Base-by-base conservation (phyloP, 176 grass and related monocot genomes). In the Bonia amplexicaulis region DNA sequence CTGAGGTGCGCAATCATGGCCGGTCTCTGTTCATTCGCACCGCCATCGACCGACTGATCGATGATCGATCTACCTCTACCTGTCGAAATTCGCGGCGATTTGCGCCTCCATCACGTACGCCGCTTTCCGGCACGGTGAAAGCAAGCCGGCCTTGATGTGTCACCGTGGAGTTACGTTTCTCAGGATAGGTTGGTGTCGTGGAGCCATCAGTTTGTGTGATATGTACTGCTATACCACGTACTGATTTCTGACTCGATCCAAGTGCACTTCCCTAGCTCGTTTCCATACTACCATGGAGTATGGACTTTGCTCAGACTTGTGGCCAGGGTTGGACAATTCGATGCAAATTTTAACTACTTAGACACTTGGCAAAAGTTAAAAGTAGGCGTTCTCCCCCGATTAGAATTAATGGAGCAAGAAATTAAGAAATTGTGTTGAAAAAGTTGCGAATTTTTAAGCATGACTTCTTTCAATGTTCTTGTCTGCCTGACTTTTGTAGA, bases 101-200 rank as follows among this genome's bases (percentile, higher is more conserved):
- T 5, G 17, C 1, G 5, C 46, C 45, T 42, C 46, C 16, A 0
- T 42, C 4, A 3, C 0, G 9, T 2, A 3, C 0, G 9, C 16
- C 52, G 6, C 12, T 78, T 71, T 12, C n/a, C n/a, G 10, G n/a
- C 58, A 6, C 17, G 7, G 46, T 74, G 33, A 61, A 22, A 27
- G 57, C 31, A 11, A 29, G 5, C 5, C 20, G 22, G 5, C 5
- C 20, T 16, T 61, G 41, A 31, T 41, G 23, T 62, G 33, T 19
- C 23, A 0, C 44, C 22, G 8, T 40, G 48, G 73, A 35, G 60
- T 37, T 68, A 20, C 47, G 19, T 29, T 39, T 74, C 58, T 76
- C 48, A 59, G 69, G 70, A 81, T 87, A n/a, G n/a, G 76, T 44
- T 71, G 58, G 55, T 65, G 76, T 31, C 9, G 72, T 80, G 76